Evolutionary conservation across 1,284 basidiomycete species (phyloP).

Genomic region (Sphaerobolus stellatus): DNA sequence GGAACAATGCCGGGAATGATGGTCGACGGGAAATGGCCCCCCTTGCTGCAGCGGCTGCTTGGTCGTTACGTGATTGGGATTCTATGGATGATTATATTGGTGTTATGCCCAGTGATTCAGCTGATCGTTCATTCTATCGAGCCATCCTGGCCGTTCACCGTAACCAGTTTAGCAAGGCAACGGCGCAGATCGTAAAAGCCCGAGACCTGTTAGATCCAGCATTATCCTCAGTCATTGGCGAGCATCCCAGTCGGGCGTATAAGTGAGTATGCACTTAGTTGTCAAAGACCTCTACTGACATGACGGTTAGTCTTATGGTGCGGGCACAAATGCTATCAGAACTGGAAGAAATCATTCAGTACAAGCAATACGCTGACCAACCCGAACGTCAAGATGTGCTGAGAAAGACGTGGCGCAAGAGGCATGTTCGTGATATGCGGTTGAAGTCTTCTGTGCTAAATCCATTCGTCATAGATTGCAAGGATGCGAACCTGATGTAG

Average conservation of each 20-base stretch:
- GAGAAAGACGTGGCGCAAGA: slow-evolving; percentile 93
- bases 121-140: slow-evolving; percentile 94
- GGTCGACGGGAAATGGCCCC: slow-evolving; percentile 92
- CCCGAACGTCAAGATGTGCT: slow-evolving; percentile 86
- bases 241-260: slow-evolving; percentile 95
- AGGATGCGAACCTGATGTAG: slow-evolving; percentile 97
- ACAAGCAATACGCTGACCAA: slow-evolving; percentile 94
- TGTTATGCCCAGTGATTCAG: slow-evolving; percentile 91
- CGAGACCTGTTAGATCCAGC: slow-evolving; percentile 93
- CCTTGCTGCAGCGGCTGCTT: slow-evolving; percentile 95
- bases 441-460: slow-evolving; percentile 8
- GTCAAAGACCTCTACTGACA: slow-evolving; percentile 10
- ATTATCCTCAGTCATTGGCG: slow-evolving; percentile 88
- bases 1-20: slow-evolving; percentile 82
- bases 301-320: slow-evolving; percentile 76
- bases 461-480: slow-evolving; percentile 60
- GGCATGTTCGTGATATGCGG: slow-evolving; percentile 44
- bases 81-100: slow-evolving; percentile 97
- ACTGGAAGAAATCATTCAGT: slow-evolving; percentile 95
- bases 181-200: slow-evolving; percentile 91
- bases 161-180: slow-evolving; percentile 91
- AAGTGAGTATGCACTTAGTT: slow-evolving; percentile 30
- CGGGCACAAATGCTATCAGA: slow-evolving; percentile 99
- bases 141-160: slow-evolving; percentile 96
- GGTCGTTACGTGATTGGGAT: slow-evolving; percentile 97